These are phyloP conservation scores for Emericellopsis cladophorae DNA, from an alignment of 2,329 filamentous ascomycete species.

Conservation along the genomic window DNA sequence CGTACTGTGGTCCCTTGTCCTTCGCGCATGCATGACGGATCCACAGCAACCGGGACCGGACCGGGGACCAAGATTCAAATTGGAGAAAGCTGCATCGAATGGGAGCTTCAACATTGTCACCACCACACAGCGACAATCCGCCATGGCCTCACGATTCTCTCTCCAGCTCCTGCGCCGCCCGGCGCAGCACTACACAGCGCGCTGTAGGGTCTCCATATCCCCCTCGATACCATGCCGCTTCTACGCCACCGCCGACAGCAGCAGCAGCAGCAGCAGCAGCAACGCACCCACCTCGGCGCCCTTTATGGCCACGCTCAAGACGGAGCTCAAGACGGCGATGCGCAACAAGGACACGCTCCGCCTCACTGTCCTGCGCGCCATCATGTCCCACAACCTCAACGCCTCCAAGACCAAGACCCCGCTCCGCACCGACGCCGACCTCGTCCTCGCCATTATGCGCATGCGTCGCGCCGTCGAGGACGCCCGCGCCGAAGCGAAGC, in stretches of 20 bases:
- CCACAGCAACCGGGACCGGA: too few relatives aligned
- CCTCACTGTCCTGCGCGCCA: constrained; percentile 53
- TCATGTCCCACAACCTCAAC: constrained; percentile 61
- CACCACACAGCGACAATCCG: constrained; percentile 1
- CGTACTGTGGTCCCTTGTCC: too few relatives aligned
- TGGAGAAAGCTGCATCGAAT: too few relatives aligned
- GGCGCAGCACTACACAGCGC: too few relatives aligned
- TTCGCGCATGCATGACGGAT: too few relatives aligned
- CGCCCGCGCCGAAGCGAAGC: constrained; percentile 50
- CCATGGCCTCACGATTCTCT: constrained; percentile 1
- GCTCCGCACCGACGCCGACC: constrained; percentile 56
- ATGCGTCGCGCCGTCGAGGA: constrained; percentile 43
- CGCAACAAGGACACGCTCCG: constrained; percentile 50
- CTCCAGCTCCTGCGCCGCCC: too few relatives aligned
- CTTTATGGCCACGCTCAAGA: constrained; percentile 25
- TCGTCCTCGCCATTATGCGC: constrained; percentile 56
- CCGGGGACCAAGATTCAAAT: too few relatives aligned
- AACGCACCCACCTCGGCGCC: constrained; percentile 24
- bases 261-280: constrained; percentile 14
- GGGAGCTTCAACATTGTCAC: too few relatives aligned
- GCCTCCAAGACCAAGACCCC: constrained; percentile 60
- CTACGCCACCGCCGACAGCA: constrained; percentile 21
- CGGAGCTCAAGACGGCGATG: constrained; percentile 55
- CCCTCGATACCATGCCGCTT: constrained; percentile 7
- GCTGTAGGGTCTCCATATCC: too few relatives aligned